Conservation (phyloP, 176 grass and related monocot genomes). For the Pontederia paniculata region DNA sequence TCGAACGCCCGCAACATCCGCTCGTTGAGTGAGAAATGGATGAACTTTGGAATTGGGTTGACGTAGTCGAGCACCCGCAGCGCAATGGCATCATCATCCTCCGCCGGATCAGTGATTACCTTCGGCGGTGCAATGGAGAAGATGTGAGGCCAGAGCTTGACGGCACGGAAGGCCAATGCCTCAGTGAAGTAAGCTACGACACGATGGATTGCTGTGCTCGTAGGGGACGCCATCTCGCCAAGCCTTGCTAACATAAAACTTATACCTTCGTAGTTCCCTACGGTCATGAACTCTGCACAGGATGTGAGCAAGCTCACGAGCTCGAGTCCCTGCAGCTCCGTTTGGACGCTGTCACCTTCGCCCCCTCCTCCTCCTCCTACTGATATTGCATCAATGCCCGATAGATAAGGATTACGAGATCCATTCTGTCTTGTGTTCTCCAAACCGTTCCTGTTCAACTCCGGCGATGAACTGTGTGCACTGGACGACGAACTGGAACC, state of each 20-base stretch:
- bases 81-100: slow-evolving; percentile 50
- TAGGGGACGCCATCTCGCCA: slow-evolving; percentile 44
- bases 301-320: slow-evolving; percentile 41
- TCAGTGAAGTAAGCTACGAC: slow-evolving; percentile 72
- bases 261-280: slow-evolving; percentile 38
- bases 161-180: slow-evolving; percentile 47
- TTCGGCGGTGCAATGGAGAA: slow-evolving; percentile 53
- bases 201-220: slow-evolving; percentile 58
- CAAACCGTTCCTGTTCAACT: neutral
- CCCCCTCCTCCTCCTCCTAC: slow-evolving; percentile 15
- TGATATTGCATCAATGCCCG: neutral
- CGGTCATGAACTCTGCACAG: slow-evolving; percentile 43
- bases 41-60: slow-evolving; percentile 69
- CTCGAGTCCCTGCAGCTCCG: slow-evolving; percentile 22
- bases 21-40: slow-evolving; percentile 81
- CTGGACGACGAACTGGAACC: slow-evolving; percentile 58
- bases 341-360: slow-evolving; percentile 1
- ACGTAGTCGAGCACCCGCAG: slow-evolving; percentile 51
- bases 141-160: slow-evolving; percentile 50
- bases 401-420: neutral
- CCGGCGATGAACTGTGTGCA: slow-evolving; percentile 27
- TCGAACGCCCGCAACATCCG: slow-evolving; percentile 52
- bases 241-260: slow-evolving; percentile 66
- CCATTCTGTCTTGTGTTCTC: neutral
- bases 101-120: slow-evolving; percentile 29